Conservation (phyloP, 176 grass and related monocot genomes). For the Cenchrus fungigraminus region DNA sequence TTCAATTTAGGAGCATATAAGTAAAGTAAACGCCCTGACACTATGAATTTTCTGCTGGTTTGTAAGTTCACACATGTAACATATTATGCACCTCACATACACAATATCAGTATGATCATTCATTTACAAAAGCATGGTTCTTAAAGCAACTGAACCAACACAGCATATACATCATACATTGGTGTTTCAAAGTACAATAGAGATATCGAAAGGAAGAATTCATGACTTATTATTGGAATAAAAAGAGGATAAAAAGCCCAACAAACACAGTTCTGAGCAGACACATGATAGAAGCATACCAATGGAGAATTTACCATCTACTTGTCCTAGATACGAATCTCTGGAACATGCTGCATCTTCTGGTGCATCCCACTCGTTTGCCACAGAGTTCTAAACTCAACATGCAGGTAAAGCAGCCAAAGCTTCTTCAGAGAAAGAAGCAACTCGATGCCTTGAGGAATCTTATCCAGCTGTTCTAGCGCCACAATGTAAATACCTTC, state of each 20-base stretch:
- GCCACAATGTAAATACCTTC: conserved; percentile 11
- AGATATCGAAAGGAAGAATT: background rate
- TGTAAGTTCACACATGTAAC: no score
- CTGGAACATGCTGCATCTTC: background rate
- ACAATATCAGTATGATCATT: no score
- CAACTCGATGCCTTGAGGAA: conserved; percentile 39
- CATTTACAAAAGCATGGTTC: no score
- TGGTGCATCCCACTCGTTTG: background rate
- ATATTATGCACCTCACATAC: no score
- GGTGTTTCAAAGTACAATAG: background rate
- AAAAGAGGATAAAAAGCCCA: background rate
- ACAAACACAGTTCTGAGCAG: background rate
- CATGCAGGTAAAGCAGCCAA: background rate
- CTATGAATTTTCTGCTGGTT: no score
- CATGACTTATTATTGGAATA: background rate
- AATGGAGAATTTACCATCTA: background rate
- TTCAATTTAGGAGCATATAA: no score
- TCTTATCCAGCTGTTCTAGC: background rate
- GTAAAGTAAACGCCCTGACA: no score
- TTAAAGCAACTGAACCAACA: no score
- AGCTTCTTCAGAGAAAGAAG: conserved; percentile 30
- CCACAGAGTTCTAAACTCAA: background rate
- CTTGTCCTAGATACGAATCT: background rate
- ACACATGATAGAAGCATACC: background rate
- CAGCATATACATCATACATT: no score